Conservation (phyloP, 805 yeast species). For the Jamesozyma piceae region DNA sequence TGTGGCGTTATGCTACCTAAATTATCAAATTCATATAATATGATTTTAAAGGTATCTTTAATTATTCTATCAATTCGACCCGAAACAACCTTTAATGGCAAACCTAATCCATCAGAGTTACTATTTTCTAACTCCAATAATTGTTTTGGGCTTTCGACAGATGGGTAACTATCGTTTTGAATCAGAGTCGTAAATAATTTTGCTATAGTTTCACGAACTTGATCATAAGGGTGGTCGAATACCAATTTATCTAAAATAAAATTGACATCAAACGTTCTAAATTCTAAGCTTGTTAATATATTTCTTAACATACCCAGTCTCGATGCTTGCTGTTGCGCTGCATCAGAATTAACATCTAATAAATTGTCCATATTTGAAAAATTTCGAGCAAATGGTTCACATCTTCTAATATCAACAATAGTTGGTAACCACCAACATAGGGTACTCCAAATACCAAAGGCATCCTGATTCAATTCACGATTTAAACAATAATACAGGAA, state of each 20-base stretch:
- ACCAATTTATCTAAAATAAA: slow-evolving; percentile 35
- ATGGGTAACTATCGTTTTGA: slow-evolving; percentile 21
- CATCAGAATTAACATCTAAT: slow-evolving; percentile 42
- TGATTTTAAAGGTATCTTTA: slow-evolving; percentile 35
- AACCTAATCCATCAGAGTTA: slow-evolving; percentile 30
- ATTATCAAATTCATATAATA: slow-evolving; percentile 34
- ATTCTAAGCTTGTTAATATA: slow-evolving; percentile 40
- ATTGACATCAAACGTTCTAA: slow-evolving; percentile 47
- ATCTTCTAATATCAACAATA: slow-evolving; percentile 58
- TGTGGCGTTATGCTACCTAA: slow-evolving; percentile 38
- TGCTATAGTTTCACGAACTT: slow-evolving; percentile 63
- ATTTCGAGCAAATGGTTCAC: slow-evolving; percentile 40
- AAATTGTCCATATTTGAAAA: slow-evolving; percentile 37
- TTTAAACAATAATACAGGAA: slow-evolving; percentile 41
- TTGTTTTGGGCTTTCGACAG: slow-evolving; percentile 9
- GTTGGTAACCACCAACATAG: slow-evolving; percentile 67
- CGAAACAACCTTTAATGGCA: slow-evolving; percentile 26
- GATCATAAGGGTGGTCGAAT: slow-evolving; percentile 57
- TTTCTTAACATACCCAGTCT: slow-evolving; percentile 44
- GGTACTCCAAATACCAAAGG: slow-evolving; percentile 62
- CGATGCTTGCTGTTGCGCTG: slow-evolving; percentile 58
- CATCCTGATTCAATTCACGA: slow-evolving; percentile 64
- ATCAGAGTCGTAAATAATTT: slow-evolving; percentile 36
- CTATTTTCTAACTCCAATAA: slow-evolving; percentile 9
- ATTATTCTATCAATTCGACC: slow-evolving; percentile 32